Evolutionary conservation across 345 rosid genomes (phyloP), one percentile per base, ranked within the genome.

Genomic region (Raphanus sativus): DNA sequence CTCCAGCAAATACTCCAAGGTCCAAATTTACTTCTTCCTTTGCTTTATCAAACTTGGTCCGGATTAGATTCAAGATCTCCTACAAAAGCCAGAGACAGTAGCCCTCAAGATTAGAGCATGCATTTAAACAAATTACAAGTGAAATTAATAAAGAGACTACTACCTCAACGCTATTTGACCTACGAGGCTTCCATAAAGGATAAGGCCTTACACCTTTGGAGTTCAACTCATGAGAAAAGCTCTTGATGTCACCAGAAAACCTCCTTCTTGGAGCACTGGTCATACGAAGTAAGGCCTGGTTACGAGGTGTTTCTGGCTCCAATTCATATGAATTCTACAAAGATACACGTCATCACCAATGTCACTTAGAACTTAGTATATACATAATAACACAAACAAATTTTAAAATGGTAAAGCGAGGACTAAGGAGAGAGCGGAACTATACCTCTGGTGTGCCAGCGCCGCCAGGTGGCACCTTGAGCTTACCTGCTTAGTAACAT

Each of bases 1-100:
- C 90, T 12, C 85, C 91, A 34, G 88, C 94, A 81, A 88, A 92
- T 67, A 87, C 45, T 69, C 86, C 88, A 77, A 94, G 89, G 81
- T 94, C 98, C 59, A 88, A 85, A 83, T 94, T 87, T 67, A 94
- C 98, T 86, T 89, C 95, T 88, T 92, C 95, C 84, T 94, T 94
- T 71, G 92, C 94, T 82, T 88, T 90, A 84, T 89, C 98, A 88
- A 94, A 94, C 77, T 86, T 94, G 45, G 86, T 85, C 76, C 91
- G 84, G 77, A 92, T 89, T 9, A 83, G 86, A 75, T 77, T 88
- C 87, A 92, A 80, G 28, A 87, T 75, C 77, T 89, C 93, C 97
- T 94, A 89, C 60, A 75, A 3, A 65, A 75, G 71, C 65, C 71
- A 79, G 55, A 48, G 55, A 48, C 55, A n/a, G 4, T 7, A 48